Evolutionary conservation across 345 rosid species (phyloP).

Genomic region (Nephelium lappaceum): DNA sequence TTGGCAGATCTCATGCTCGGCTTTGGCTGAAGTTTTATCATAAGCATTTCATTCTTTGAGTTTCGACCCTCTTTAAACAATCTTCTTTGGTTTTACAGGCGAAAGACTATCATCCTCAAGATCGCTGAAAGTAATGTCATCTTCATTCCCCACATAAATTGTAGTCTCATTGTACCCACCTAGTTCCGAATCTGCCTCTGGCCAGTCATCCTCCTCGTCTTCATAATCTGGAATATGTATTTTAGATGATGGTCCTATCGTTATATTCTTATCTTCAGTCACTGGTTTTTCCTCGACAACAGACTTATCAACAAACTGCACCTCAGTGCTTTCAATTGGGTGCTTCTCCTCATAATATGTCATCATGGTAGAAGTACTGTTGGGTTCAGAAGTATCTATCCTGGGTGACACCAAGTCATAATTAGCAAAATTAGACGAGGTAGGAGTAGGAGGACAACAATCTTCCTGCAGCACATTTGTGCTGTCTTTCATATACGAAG

Average conservation of each 20-base stretch:
- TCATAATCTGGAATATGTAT: constrained; percentile 50
- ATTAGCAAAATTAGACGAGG: constrained; percentile 32
- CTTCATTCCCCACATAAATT: constrained; percentile 56
- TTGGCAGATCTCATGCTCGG: background rate
- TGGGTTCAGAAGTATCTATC: constrained; percentile 36
- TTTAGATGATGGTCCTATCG: constrained; percentile 36
- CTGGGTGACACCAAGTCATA: constrained; percentile 30
- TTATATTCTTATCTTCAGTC: constrained; percentile 35
- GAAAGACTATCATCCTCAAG: constrained; percentile 65
- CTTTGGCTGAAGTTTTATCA: constrained; percentile 16
- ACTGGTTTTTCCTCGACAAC: constrained; percentile 59
- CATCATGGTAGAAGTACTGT: constrained; percentile 35
- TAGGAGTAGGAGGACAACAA: constrained; percentile 28
- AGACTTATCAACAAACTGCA: constrained; percentile 60
- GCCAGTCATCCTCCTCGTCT: constrained; percentile 80
- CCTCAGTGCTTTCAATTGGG: constrained; percentile 50
- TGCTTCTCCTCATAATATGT: constrained; percentile 69
- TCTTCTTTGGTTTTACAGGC: constrained; percentile 49
- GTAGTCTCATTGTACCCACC: constrained; percentile 35
- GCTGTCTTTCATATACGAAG: constrained; percentile 29
- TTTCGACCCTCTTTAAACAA: constrained; percentile 24
- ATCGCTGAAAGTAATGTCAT: constrained; percentile 93
- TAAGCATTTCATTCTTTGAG: constrained; percentile 15
- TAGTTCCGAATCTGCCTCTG: constrained; percentile 65
- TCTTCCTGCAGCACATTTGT: constrained; percentile 31